phyloP scores from a whole-genome alignment of 257 asterid genomes.

The Jaltomata sinuosa region DNA sequence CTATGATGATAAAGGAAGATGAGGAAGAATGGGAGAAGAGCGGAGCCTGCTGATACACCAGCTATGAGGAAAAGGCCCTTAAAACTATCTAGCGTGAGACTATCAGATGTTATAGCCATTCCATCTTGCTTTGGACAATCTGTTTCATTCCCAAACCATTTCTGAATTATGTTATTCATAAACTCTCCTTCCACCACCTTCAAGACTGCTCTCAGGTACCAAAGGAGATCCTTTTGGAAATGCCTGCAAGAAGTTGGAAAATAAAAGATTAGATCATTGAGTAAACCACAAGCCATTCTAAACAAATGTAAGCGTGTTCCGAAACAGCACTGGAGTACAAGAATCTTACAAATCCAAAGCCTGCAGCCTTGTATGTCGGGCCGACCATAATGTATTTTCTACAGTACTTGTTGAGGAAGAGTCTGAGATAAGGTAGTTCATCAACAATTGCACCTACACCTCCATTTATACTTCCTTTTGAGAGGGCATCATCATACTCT shows the following conservation, averaged over 20 bases:
- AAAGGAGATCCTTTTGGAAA: constrained; percentile 40
- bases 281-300: neutral
- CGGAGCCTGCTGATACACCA: constrained; percentile 19
- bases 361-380: constrained; percentile 36
- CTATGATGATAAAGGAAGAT: constrained; percentile 25
- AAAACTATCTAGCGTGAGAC: constrained; percentile 21
- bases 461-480: constrained; percentile 21
- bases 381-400: constrained; percentile 26
- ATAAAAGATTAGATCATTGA: neutral
- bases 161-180: constrained; percentile 12
- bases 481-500: constrained; percentile 17
- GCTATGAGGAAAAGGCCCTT: constrained; percentile 28
- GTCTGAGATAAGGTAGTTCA: constrained; percentile 35
- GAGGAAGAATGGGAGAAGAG: constrained; percentile 25
- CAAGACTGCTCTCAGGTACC: constrained; percentile 26
- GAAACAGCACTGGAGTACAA: neutral
- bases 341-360: constrained; percentile 37
- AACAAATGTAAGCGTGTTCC: neutral
- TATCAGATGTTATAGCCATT: neutral
- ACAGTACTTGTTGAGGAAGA: constrained; percentile 22
- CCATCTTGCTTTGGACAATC: neutral
- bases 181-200: constrained; percentile 13
- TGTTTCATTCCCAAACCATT: constrained; percentile 18
- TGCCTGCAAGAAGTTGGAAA: constrained; percentile 7
- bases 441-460: constrained; percentile 42